These are phyloP conservation scores for Globisporangium parvum DNA, from an alignment of 352 stramenopile genomes.

Conservation along the genomic window DNA sequence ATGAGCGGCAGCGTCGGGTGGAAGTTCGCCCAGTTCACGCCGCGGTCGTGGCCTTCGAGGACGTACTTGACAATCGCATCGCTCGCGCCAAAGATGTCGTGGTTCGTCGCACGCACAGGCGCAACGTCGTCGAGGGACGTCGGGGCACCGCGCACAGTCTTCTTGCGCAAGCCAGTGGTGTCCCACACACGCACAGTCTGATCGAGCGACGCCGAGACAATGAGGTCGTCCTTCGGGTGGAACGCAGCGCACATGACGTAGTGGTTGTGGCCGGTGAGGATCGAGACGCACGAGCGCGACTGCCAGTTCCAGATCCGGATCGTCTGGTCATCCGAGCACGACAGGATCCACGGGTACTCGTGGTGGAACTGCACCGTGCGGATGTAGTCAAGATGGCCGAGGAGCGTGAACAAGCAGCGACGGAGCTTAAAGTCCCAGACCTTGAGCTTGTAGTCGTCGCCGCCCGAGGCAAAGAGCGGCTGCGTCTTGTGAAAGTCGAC, in stretches of 20 bases:
- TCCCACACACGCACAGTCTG: slow-evolving; percentile 99
- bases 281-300: slow-evolving; percentile 96
- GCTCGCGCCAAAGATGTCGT: slow-evolving; percentile 98
- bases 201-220: slow-evolving; percentile 97
- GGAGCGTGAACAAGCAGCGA: slow-evolving; percentile 97
- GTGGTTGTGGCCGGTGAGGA: slow-evolving; percentile 99
- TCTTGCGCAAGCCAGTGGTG: slow-evolving; percentile 98
- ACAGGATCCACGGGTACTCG: slow-evolving; percentile 99
- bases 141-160: slow-evolving; percentile 92
- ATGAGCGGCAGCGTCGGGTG: slow-evolving; percentile 98
- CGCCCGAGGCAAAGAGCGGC: slow-evolving; percentile 97
- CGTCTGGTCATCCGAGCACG: slow-evolving; percentile 97
- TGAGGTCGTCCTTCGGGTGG: slow-evolving; percentile 99
- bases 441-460: slow-evolving; percentile 99
- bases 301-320: slow-evolving; percentile 99
- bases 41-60: slow-evolving; percentile 98
- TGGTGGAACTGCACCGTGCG: slow-evolving; percentile 99
- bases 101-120: slow-evolving; percentile 54
- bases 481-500: slow-evolving; percentile 99
- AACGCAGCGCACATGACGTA: slow-evolving; percentile 99
- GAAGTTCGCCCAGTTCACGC: slow-evolving; percentile 99
- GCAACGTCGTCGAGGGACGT: slow-evolving; percentile 70
- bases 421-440: slow-evolving; percentile 99
- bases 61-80: slow-evolving; percentile 99
- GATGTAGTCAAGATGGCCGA: slow-evolving; percentile 99